Conservation (phyloP, 1,284 basidiomycete genomes). For the Thelephora terrestris region DNA sequence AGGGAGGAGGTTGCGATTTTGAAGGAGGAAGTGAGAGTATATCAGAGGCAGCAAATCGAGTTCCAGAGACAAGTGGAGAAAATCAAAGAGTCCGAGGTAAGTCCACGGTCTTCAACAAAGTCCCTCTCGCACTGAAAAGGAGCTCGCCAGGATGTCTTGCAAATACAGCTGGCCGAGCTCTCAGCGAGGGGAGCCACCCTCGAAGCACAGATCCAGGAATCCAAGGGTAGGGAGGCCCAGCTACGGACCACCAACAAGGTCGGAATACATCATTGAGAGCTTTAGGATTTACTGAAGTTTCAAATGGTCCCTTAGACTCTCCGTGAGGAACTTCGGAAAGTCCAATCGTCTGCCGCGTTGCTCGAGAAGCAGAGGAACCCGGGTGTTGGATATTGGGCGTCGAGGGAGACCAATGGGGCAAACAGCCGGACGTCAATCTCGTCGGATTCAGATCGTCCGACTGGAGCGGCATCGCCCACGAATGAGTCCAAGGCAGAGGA, state of each 20-base stretch:
- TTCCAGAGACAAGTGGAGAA: conserved; percentile 39
- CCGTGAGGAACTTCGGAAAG: conserved; percentile 85
- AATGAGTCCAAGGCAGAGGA: conserved; percentile 47
- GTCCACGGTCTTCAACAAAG: conserved; percentile 9
- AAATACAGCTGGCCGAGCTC: conserved; percentile 34
- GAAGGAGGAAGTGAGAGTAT: conserved; percentile 35
- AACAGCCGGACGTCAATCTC: conserved; percentile 39
- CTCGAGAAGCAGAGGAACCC: conserved; percentile 84
- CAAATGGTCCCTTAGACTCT: conserved; percentile 44
- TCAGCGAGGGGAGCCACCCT: conserved; percentile 34
- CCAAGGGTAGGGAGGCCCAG: conserved; percentile 53
- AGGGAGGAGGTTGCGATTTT: conserved; percentile 45
- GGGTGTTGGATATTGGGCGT: conserved; percentile 87
- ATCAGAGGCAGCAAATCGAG: conserved; percentile 37
- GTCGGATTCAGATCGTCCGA: conserved; percentile 32
- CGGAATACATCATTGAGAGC: conserved; percentile 8
- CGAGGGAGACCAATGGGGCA: conserved; percentile 30
- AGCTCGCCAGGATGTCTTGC: conserved; percentile 30
- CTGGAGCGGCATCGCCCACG: conserved; percentile 4
- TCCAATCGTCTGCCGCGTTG: conserved; percentile 84
- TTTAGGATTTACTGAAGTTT: not conserved
- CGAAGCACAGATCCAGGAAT: conserved; percentile 55
- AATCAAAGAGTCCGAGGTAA: conserved; percentile 49
- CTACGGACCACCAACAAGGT: conserved; percentile 70
- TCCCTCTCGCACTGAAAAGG: not conserved